Conservation (phyloP, 225 moss, liverwort and hornwort genomes). For the Lunularia cruciata region DNA sequence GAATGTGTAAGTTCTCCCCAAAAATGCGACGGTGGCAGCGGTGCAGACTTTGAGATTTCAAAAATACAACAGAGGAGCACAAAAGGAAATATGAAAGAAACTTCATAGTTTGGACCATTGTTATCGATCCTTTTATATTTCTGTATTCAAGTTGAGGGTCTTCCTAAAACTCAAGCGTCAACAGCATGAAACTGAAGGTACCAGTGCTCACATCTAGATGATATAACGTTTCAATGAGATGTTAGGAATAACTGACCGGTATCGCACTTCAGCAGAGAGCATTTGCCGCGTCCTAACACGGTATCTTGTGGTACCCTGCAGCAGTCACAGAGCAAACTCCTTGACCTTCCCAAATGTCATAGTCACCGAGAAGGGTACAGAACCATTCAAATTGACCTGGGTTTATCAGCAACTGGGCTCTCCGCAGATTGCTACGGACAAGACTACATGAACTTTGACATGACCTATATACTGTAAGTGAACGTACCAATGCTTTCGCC, state of each 20-base stretch:
- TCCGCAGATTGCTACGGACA: no score
- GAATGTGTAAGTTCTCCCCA: no score
- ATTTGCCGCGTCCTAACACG: slow-evolving; percentile 65
- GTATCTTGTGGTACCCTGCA: slow-evolving; percentile 90
- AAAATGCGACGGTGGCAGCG: no score
- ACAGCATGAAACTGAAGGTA: neutral
- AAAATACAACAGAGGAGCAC: no score
- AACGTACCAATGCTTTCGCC: slow-evolving; percentile 41
- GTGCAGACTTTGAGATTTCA: no score
- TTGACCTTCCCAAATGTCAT: neutral
- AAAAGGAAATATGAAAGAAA: neutral
- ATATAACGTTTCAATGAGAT: slow-evolving; percentile 3
- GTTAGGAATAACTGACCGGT: slow-evolving; percentile 55
- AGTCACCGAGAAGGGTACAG: neutral
- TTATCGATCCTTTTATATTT: neutral
- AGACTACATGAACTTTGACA: no score
- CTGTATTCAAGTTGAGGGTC: no score
- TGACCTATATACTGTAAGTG: neutral
- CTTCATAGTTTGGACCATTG: neutral
- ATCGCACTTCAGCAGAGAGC: slow-evolving; percentile 73
- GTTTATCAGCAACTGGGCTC: no score
- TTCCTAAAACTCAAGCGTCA: no score
- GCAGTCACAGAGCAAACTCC: neutral
- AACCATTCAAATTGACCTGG: no score
- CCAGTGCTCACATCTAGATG: neutral